Percentiles rank a stretch among this genome's conserved stretches.
Conservation (phyloP, 164 flowering plant species). For the Hamamelis virginiana region DNA sequence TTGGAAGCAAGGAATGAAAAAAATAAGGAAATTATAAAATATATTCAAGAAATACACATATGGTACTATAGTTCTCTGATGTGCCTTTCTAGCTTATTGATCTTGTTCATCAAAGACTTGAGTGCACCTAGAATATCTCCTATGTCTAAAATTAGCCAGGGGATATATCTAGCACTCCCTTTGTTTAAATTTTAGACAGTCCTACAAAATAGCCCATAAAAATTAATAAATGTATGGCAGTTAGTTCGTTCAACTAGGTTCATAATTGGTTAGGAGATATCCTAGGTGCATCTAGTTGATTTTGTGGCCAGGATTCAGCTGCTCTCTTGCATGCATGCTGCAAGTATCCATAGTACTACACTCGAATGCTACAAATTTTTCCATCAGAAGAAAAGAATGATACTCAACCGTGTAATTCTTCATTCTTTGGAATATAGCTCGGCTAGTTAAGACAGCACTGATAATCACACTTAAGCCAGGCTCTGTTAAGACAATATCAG, state of each 20-base stretch:
- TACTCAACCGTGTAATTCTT: slow-evolving; percentile 77
- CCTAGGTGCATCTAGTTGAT: neutral
- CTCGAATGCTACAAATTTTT: neutral
- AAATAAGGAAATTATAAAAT: neutral
- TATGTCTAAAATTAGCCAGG: no score
- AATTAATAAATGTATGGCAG: neutral
- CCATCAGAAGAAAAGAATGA: slow-evolving; percentile 14
- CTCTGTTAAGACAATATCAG: slow-evolving; percentile 87
- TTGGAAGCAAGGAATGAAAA: neutral
- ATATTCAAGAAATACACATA: neutral
- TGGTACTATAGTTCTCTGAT: no score
- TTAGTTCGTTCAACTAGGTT: neutral
- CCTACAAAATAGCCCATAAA: neutral
- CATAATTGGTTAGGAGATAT: neutral
- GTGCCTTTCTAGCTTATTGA: no score
- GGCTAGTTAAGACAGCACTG: slow-evolving; percentile 84
- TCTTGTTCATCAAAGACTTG: no score
- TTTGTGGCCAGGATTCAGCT: neutral
- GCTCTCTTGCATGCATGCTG: neutral
- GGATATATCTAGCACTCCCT: no score
- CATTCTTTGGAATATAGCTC: slow-evolving; percentile 95
- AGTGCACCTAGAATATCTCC: no score
- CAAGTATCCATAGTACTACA: neutral
- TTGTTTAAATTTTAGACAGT: no score
- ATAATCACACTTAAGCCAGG: slow-evolving; percentile 88